These are phyloP conservation scores for Aspergillus piperis DNA, from an alignment of 2,329 filamentous ascomycete species.

Conservation along the genomic window DNA sequence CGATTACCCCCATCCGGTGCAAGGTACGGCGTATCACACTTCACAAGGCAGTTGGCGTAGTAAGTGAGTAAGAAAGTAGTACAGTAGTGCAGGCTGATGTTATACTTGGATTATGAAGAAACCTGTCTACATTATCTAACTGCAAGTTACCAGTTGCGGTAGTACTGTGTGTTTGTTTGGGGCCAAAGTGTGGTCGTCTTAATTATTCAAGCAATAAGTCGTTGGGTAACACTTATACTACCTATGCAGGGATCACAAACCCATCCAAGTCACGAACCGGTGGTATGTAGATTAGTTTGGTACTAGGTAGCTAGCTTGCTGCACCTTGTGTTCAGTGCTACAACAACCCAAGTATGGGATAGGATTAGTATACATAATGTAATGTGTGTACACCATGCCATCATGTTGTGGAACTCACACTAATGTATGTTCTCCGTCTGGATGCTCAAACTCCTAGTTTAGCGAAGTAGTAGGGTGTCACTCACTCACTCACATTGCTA, in stretches of 20 bases:
- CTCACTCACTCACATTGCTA: conserved; percentile 2
- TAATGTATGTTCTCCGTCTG: neutral
- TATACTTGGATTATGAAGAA: too few species aligned
- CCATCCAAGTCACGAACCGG: neutral
- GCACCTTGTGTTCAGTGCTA: neutral
- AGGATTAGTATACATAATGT: too few species aligned
- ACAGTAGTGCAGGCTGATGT: too few species aligned
- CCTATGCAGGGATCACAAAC: neutral
- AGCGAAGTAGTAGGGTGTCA: neutral
- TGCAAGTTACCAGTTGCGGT: too few species aligned
- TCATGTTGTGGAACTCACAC: neutral
- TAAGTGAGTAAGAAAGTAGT: too few species aligned
- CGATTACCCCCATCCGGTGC: too few species aligned
- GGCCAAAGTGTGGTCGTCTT: too few species aligned
- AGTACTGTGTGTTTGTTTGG: too few species aligned
- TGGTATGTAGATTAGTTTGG: neutral
- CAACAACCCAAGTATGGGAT: neutral
- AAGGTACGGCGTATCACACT: too few species aligned
- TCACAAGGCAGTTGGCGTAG: too few species aligned
- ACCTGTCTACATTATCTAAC: too few species aligned
- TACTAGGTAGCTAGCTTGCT: neutral
- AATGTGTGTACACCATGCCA: neutral
- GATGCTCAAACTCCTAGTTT: neutral
- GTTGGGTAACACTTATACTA: neutral
- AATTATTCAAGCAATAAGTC: too few species aligned